A percentile compares a stretch with the other conserved stretches of the same genome.
phyloP scores from a whole-genome alignment of 768 basidiomycete genomes.

The Lentinula sp. region DNA sequence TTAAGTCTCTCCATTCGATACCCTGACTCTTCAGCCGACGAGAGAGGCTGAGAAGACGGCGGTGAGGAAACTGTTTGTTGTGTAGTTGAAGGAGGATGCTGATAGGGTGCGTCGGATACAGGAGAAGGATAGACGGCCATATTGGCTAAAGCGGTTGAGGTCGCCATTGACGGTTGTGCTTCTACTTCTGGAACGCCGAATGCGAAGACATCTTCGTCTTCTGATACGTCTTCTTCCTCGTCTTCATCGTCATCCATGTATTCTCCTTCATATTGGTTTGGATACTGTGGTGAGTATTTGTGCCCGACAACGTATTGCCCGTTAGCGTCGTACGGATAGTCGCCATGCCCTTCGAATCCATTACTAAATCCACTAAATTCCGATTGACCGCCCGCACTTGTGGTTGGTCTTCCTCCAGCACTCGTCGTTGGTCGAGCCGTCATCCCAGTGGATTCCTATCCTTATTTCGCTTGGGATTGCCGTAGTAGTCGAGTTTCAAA shows the following conservation, averaged over 20 bases:
- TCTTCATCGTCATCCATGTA: not conserved
- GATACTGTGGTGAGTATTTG: not conserved
- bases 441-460: not conserved
- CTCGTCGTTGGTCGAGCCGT: not conserved
- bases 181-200: constrained; percentile 3
- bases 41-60: not conserved
- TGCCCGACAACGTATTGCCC: not conserved
- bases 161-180: not conserved
- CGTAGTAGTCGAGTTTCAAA: not conserved
- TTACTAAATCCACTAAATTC: not conserved
- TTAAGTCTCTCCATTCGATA: not conserved
- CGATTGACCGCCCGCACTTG: not conserved
- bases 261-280: not conserved
- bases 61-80: not conserved
- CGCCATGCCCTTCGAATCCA: not conserved
- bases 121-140: not conserved
- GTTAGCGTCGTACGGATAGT: not conserved
- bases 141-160: not conserved
- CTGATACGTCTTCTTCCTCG: not conserved
- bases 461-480: not conserved
- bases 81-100: not conserved
- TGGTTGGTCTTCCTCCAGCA: not conserved
- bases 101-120: not conserved
- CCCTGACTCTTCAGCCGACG: not conserved
- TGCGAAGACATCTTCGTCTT: constrained; percentile 1